Evolutionary conservation across 805 yeast genomes (phyloP), one percentile per base, ranked within the genome.

Genomic region (Peterozyma xylosa): DNA sequence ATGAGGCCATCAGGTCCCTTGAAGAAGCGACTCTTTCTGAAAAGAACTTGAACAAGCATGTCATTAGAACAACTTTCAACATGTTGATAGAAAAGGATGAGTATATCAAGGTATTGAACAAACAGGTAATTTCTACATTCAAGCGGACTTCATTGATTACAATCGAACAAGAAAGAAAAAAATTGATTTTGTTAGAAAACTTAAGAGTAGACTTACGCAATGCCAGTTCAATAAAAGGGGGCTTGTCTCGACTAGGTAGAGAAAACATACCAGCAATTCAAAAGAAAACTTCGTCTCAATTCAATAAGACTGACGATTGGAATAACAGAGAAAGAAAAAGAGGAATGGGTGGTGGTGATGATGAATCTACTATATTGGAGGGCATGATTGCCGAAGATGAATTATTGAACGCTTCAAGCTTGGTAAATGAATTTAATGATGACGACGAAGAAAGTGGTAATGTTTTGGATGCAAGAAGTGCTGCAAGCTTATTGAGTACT

Each of bases 91-190:
- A 90, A 59, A 73, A 80, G 45, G 63, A 72, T 34, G 78, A 78
- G 41, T 78, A 87, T 53, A 53, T 83, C 30, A 61, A 64, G 11
- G 74, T 76, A 54, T 67, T 84, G n/a, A 85, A 85, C 44, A 46
- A 55, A 2, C 78, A 75, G 55, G 55, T 88, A 34, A 71, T 70
- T 47, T 60, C 62, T 16, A 63, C 77, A 18, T 66, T 91, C 39
- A 79, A 78, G 47, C 73, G 70, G 38, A 79, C 73, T 49, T 76
- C 88, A 0, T 64, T 85, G 50, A 78, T 80, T 49, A 80, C 80
- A 53, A 89, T 93, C 37, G 96, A 88, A 47, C 86, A 81, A 51
- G 96, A 90, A 64, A 74, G 98, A 37, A 82, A 86, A 53, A 80
- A 85, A 41, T 69, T 93, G 42, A 74, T 79, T 45, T 72, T 83